A percentile compares a stretch with the other conserved stretches of the same genome.
These are phyloP conservation scores for Musa acuminata DNA, from an alignment of 176 grass and related monocot genomes.

Conservation along the genomic window DNA sequence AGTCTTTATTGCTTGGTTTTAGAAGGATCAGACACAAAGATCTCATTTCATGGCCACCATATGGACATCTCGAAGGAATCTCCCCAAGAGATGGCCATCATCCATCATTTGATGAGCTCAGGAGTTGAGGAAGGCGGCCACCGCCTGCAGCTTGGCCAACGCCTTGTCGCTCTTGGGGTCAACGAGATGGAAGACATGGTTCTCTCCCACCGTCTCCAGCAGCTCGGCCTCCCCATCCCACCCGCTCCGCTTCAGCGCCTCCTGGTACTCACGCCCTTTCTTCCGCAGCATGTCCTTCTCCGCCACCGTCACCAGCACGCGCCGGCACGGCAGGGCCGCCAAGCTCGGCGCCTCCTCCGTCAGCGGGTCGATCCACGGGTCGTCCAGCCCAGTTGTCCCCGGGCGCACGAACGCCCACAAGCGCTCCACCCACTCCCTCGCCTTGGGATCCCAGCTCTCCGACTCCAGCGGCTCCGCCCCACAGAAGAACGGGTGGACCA, in stretches of 20 bases:
- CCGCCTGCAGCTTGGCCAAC: constrained; percentile 41
- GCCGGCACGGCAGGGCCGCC: constrained; percentile 36
- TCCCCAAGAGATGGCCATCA: too few relatives aligned
- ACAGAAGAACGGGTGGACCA: constrained; percentile 54
- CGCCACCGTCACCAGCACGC: constrained; percentile 53
- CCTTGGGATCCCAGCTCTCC: constrained; percentile 23
- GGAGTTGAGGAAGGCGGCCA: constrained; percentile 26
- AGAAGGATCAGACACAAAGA: too few relatives aligned
- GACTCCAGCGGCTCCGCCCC: constrained; percentile 32
- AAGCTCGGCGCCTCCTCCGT: constrained; percentile 37
- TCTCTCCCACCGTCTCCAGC: constrained; percentile 33
- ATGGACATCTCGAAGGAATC: too few relatives aligned
- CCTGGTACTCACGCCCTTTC: constrained; percentile 41
- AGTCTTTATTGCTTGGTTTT: too few relatives aligned
- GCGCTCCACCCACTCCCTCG: constrained; percentile 29
- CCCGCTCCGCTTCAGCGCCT: constrained; percentile 39
- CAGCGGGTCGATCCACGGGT: constrained; percentile 47
- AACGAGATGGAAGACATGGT: constrained; percentile 54
- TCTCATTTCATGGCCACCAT: too few relatives aligned
- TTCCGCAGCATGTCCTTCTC: constrained; percentile 34
- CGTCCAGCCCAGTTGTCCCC: constrained; percentile 35
- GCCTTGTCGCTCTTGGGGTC: constrained; percentile 35
- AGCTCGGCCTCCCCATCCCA: constrained; percentile 31
- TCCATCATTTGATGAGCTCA: too few relatives aligned
- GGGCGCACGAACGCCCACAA: constrained; percentile 43